Conservation (phyloP, 2,329 filamentous ascomycete genomes). For the Aureobasidium sp. region DNA sequence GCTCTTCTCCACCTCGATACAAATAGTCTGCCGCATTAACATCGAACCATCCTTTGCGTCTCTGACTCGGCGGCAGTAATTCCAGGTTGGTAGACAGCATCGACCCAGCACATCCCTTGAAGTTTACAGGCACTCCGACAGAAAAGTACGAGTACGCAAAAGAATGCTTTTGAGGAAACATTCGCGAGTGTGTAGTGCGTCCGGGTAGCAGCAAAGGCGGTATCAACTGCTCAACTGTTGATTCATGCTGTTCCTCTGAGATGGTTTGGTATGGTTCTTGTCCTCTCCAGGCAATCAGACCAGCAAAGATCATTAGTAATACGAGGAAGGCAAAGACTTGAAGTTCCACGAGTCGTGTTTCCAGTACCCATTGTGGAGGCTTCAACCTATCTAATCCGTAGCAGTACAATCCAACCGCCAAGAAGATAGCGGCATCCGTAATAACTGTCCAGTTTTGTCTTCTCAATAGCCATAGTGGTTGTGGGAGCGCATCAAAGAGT, state of each 20-base stretch:
- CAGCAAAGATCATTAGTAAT: slow-evolving; percentile 5
- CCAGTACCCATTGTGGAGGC: slow-evolving; percentile 7
- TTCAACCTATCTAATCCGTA: background rate
- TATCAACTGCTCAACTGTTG: slow-evolving; percentile 24
- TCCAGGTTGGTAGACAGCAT: slow-evolving; percentile 44
- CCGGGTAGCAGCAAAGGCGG: slow-evolving; percentile 55
- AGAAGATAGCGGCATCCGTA: background rate
- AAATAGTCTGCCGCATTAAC: slow-evolving; percentile 56
- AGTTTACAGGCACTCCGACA: slow-evolving; percentile 60
- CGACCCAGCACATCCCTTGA: slow-evolving; percentile 46
- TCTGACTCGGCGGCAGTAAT: slow-evolving; percentile 20
- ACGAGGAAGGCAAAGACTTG: background rate
- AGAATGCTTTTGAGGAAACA: slow-evolving; percentile 59
- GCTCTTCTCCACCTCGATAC: slow-evolving; percentile 41
- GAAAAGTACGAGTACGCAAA: slow-evolving; percentile 66
- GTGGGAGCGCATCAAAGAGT: background rate
- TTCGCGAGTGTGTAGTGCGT: slow-evolving; percentile 54
- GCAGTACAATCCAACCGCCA: background rate
- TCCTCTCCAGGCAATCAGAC: slow-evolving; percentile 7
- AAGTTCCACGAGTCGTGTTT: slow-evolving; percentile 1
- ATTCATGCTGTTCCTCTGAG: background rate
- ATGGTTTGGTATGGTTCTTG: background rate
- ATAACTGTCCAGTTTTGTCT: background rate
- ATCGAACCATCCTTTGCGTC: slow-evolving; percentile 46
- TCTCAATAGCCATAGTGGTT: slow-evolving; percentile 4